These are phyloP conservation scores for Backusella westeae DNA, from an alignment of 192 early-diverging fungal genomes.

Conservation along the genomic window DNA sequence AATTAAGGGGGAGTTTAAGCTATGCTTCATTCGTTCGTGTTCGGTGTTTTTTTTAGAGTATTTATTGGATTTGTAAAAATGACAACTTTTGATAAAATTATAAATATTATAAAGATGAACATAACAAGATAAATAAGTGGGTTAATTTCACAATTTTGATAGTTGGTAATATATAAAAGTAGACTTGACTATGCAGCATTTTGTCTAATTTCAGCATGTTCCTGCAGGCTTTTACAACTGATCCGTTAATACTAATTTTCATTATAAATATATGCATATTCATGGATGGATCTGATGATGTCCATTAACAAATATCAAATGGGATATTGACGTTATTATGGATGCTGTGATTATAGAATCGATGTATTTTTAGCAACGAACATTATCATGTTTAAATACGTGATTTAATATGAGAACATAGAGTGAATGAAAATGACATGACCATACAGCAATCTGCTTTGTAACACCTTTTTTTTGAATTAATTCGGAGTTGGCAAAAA, in stretches of 20 bases:
- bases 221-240: background rate
- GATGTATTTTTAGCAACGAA: no score
- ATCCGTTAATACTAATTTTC: background rate
- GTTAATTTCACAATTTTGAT: background rate
- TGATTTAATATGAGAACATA: no score
- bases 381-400: no score
- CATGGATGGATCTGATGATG: no score
- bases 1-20: background rate
- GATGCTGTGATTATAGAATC: no score
- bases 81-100: background rate
- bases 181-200: background rate
- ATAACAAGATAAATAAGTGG: background rate
- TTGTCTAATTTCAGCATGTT: background rate
- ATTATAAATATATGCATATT: no score
- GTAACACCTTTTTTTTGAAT: background rate
- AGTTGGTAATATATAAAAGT: background rate
- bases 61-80: background rate
- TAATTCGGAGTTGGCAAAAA: conserved; percentile 1
- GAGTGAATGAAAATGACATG: background rate
- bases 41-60: background rate
- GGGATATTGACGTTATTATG: no score
- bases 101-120: background rate
- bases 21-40: background rate
- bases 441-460: background rate
- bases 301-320: no score